Base-by-base conservation (phyloP, 2,329 filamentous ascomycete genomes). In the Myriosclerotinia curreyana region DNA sequence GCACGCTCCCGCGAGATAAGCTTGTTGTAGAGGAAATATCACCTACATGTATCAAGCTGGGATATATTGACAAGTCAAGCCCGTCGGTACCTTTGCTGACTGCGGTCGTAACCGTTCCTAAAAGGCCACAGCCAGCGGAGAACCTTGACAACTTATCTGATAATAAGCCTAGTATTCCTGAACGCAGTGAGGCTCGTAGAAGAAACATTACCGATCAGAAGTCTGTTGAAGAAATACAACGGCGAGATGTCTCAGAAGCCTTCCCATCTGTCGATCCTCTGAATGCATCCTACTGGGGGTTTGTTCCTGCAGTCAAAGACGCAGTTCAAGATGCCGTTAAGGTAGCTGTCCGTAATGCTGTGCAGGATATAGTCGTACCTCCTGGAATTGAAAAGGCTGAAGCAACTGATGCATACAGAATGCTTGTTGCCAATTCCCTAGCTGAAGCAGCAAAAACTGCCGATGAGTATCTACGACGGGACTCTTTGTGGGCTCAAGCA, bases 271-370 rank as follows among this genome's bases (percentile, higher is more conserved):
- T 53, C 5, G 66, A 68, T 63, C 63, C 68, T 34, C 49, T 67
- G 2, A 71, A 70, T 56, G 66, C 67, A 34, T 61, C 66, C 25
- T 73, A 74, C 38, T 73, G 71, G 72, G 71, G 71, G 1, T 74
- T 73, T 65, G 66, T 69, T 22, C 72, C 71, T 28, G 54, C 56
- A 11, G 67, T 72, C 9, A 71, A 69, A 52, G 71, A 72, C 40
- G 69, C 66, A 3, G 69, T 73, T 22, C 68, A 73, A 34, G 67
- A 67, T 64, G 70, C 69, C n/a, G 69, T 74, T 2, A 67, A 71
- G 60, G 58, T 62, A n/a, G 72, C 71, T 49, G 71, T 73, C 22
- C 68, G 60, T 12, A 71, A 69, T 64, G 70, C 68, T 28, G 70
- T 74, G 1, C 62, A 68, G 14, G 69, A 70, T 3, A 66, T 67